Conservation (phyloP, 2,329 filamentous ascomycete species). For the Microcyclospora pomicola region DNA sequence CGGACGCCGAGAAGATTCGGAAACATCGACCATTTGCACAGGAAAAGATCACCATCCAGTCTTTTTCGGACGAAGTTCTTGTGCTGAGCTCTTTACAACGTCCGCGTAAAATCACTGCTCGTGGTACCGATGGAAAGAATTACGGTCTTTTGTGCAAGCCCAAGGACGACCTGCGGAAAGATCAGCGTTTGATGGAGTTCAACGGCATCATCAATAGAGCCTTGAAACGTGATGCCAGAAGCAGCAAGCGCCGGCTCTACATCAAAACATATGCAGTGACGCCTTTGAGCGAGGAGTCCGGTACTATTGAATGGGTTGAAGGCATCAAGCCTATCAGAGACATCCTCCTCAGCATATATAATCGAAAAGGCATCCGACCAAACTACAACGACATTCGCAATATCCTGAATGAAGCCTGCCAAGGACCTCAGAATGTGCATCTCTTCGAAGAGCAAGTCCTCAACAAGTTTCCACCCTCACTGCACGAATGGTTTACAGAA, state of each 20-base stretch:
- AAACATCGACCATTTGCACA: slow-evolving; percentile 73
- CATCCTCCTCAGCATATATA: slow-evolving; percentile 68
- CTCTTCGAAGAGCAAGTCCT: slow-evolving; percentile 58
- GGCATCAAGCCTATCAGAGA: slow-evolving; percentile 89
- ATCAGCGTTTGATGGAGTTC: slow-evolving; percentile 98
- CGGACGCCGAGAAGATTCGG: slow-evolving; percentile 50
- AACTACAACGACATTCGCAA: slow-evolving; percentile 53
- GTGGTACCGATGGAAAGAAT: slow-evolving; percentile 73
- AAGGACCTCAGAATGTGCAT: slow-evolving; percentile 44
- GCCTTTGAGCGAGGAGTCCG: slow-evolving; percentile 92
- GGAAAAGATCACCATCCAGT: slow-evolving; percentile 69
- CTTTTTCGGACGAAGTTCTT: slow-evolving; percentile 75
- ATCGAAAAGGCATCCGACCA: slow-evolving; percentile 52
- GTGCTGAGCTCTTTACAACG: slow-evolving; percentile 86
- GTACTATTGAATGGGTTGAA: slow-evolving; percentile 96
- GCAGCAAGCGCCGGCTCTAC: slow-evolving; percentile 77
- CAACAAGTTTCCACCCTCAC: slow-evolving; percentile 61
- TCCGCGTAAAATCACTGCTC: slow-evolving; percentile 74
- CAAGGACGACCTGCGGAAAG: slow-evolving; percentile 92
- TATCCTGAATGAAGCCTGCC: slow-evolving; percentile 52
- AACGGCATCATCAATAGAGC: slow-evolving; percentile 96
- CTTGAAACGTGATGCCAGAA: slow-evolving; percentile 79
- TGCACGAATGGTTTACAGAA: slow-evolving; percentile 91
- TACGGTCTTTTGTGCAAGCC: slow-evolving; percentile 94
- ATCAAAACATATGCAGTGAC: slow-evolving; percentile 97